Evolutionary conservation across 192 early-diverging fungal genomes (phyloP), one percentile per base, ranked within the genome.

Genomic region (Coemansia pectinata): DNA sequence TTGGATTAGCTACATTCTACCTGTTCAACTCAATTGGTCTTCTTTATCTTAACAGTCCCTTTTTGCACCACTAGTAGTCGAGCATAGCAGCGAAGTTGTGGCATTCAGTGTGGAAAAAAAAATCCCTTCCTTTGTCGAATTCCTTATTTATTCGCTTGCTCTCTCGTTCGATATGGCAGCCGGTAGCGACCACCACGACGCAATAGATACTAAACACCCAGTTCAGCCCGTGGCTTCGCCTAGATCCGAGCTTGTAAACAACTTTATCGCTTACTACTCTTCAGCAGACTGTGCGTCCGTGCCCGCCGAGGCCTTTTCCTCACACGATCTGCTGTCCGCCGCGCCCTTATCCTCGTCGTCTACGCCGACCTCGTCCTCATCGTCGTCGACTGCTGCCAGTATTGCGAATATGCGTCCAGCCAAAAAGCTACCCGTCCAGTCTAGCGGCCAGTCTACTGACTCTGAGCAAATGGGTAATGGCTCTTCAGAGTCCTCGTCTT

Each of bases 201-300:
- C 50, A 63, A 61, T 62, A 71, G 53, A 71, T 31, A 71, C 42
- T 40, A 48, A 63, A 64, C 62, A 38, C 27, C 40, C 5, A 55
- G 50, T 40, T 6, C 62, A 63, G 38, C 23, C 63, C 64, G 70
- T 63, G 44, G 58, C 53, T 12, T 27, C 62, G 10, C 63, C 68
- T 48, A 72, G 72, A 70, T 68, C 72, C 45, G 72, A 74, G 29
- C 68, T 77, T 53, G 75, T 74, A 60, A 63, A 66, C 80, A 73
- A 73, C 59, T 63, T 74, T 44, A 63, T 83, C 36, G 72, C 66
- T 19, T 74, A 77, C 72, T 77, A 77, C 70, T 77, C 80, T 15
- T 39, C 53, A 27, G 47, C 33, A 9, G 29, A 59, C 11, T 41
- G 67, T 62, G 40, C 60, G 4, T 34, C 42, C 8, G 55, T 41